Conservation (phyloP, 192 early-diverging fungal species). For the Backusella psychrophila region DNA sequence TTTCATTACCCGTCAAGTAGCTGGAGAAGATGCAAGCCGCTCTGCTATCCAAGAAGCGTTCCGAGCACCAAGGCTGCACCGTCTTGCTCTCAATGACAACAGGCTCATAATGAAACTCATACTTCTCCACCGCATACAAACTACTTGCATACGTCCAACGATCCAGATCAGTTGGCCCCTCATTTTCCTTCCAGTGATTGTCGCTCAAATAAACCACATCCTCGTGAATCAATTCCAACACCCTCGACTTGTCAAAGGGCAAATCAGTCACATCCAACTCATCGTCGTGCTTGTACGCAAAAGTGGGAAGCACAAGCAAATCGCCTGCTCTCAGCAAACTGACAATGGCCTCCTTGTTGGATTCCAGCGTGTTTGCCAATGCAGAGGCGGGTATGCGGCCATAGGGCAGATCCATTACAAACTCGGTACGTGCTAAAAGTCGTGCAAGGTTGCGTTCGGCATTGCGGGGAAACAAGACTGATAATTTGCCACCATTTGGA, state of each 20-base stretch:
- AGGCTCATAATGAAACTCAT: conserved; percentile 58
- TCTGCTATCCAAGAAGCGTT: conserved; percentile 55
- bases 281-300: conserved; percentile 32
- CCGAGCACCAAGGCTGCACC: conserved; percentile 52
- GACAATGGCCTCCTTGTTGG: conserved; percentile 36
- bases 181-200: conserved; percentile 53
- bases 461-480: conserved; percentile 34
- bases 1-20: conserved; percentile 50
- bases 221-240: conserved; percentile 32
- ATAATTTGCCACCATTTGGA: neutral
- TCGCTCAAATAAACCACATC: conserved; percentile 41
- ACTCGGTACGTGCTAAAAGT: conserved; percentile 54
- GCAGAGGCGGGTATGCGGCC: conserved; percentile 41
- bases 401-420: conserved; percentile 40
- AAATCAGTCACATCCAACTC: conserved; percentile 7
- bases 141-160: conserved; percentile 40
- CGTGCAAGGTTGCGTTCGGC: conserved; percentile 53
- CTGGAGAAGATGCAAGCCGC: conserved; percentile 51
- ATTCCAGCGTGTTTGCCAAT: conserved; percentile 30
- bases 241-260: conserved; percentile 34
- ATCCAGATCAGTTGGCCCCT: conserved; percentile 46
- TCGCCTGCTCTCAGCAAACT: conserved; percentile 43
- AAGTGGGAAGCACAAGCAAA: conserved; percentile 52
- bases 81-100: conserved; percentile 49
- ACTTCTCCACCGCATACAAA: conserved; percentile 47